These are phyloP conservation scores for Huntiella moniliformis DNA, from an alignment of 2,329 filamentous ascomycete species.

Conservation along the genomic window DNA sequence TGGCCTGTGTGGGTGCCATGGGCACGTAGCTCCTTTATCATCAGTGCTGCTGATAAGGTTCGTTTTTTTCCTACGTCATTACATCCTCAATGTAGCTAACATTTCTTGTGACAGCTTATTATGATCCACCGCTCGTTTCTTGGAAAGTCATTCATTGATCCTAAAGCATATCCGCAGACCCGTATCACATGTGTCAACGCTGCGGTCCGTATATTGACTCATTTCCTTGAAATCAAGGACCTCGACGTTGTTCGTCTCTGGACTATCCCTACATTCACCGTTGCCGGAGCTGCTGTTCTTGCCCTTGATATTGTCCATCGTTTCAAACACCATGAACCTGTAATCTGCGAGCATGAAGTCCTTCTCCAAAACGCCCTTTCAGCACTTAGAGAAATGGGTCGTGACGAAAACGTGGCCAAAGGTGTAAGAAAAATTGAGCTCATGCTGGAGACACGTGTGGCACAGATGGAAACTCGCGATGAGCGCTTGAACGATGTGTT, in stretches of 20 bases:
- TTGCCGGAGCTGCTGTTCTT: constrained; percentile 9
- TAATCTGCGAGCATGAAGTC: constrained; percentile 2
- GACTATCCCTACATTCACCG: constrained; percentile 11
- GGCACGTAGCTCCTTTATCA: constrained; percentile 10
- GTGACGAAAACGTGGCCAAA: constrained; percentile 3
- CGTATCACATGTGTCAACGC: constrained; percentile 8
- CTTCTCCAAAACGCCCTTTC: constrained; percentile 6
- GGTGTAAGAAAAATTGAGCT: constrained; percentile 1
- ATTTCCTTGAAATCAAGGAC: constrained; percentile 9
- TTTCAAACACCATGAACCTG: constrained; percentile 4
- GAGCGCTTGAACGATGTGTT: neutral
- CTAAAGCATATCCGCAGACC: constrained; percentile 8
- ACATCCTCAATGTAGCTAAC: neutral
- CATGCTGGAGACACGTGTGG: neutral
- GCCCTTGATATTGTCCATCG: constrained; percentile 10
- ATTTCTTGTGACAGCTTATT: constrained; percentile 3
- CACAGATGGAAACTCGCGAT: neutral
- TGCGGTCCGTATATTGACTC: constrained; percentile 7
- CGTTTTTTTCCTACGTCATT: neutral
- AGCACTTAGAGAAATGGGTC: neutral
- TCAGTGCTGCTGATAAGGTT: constrained; percentile 11
- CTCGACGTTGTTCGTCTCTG: constrained; percentile 9
- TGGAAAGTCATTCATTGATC: constrained; percentile 9
- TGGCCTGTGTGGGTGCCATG: constrained; percentile 10
- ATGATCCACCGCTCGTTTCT: constrained; percentile 12